Evolutionary conservation across 1,139 yeast genomes (phyloP), one percentile per base, ranked within the genome.

Genomic region (Blastobotrys malaysiensis): DNA sequence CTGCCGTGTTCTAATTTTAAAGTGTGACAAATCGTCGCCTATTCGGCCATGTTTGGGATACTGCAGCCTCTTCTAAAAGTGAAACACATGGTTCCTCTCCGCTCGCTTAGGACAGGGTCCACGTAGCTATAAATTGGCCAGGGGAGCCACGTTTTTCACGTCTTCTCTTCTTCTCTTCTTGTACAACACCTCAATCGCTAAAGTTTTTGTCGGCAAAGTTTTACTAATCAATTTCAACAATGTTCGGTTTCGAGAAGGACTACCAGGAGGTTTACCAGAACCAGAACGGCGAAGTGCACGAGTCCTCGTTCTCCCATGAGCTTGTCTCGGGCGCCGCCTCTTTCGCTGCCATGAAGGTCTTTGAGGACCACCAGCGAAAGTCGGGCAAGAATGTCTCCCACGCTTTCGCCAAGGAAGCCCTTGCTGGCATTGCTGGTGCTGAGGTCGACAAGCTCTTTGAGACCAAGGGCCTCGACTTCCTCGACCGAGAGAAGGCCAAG

Each of bases 401-500:
- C 57, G 52, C 51, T 3, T 62, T 64, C 43, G 70, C 70, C 49
- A 66, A 67, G 61, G 69, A 68, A 58, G 51, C 63, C 51, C 57
- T 68, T 46, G 69, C 69, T 44, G 70, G 69, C 13, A 45, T 68
- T 54, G 71, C 69, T 21, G 71, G 71, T 26, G 71, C 63, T 49
- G 71, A 68, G 57, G 70, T 66, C 52, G 71, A 68, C 63, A 68
- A 68, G 63, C 62, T 67, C 39, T 61, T 67, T 54, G 71, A 67
- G 60, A 63, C 69, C 57, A 67, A 67, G 64, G 71, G 71, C 20
- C 65, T 67, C 27, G 62, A 67, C 57, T 67, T 57, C 56, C 61
- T 65, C 45, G 71, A 67, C 61, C 58, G 86, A 3, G 85, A 81
- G 54, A 67, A 53, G 52, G 67, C 66, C 52, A 65, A 65, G 53